Evolutionary conservation across 768 basidiomycete species (phyloP), one percentile per base, ranked within the genome.

Genomic region (Termitomyces sp.): DNA sequence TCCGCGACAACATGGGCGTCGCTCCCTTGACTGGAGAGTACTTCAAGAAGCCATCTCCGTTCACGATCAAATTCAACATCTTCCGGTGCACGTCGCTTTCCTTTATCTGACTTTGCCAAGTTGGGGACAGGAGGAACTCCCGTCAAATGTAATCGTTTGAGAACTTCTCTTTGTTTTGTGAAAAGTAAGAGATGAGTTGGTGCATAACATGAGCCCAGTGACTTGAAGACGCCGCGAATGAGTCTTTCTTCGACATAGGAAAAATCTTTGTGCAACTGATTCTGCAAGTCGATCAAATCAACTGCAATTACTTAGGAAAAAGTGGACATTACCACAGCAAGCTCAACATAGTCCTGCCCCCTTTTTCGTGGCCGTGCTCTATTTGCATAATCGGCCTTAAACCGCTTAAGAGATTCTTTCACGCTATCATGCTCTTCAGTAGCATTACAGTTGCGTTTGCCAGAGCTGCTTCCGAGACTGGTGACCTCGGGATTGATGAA

Each of bases 111-210:
- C 33, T 58, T 44, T 6, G 26, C 64, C 47, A 43, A 35, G 32
- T 32, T 46, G 62, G 6, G 71, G 14, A 53, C 72, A 12, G 70
- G 70, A 26, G 64, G 62, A 1, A 61, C 65, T 58, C 71, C 74
- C 38, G 58, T 69, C 49, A 63, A 66, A 63, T 77, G 79, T 0
- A 77, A 74, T 32, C 56, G 40, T 22, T 52, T 40, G 24, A 46
- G 56, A 16, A 55, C 50, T 45, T 64, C 57, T 28, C 69, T 70
- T 51, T 71, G 60, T 44, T 61, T 60, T 2, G 44, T 40, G 28
- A 66, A 64, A n/a, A 90, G 75, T 18, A 68, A 65, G 14, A 85
- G 65, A 65, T 81, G 79, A 0, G 86, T 75, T 0, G 85, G 84
- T 0, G 80, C 84, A 62, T 86, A 89, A 38, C 85, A 73, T 5